Evolutionary conservation across 345 rosid species (phyloP).

Genomic region (Draba incana): DNA sequence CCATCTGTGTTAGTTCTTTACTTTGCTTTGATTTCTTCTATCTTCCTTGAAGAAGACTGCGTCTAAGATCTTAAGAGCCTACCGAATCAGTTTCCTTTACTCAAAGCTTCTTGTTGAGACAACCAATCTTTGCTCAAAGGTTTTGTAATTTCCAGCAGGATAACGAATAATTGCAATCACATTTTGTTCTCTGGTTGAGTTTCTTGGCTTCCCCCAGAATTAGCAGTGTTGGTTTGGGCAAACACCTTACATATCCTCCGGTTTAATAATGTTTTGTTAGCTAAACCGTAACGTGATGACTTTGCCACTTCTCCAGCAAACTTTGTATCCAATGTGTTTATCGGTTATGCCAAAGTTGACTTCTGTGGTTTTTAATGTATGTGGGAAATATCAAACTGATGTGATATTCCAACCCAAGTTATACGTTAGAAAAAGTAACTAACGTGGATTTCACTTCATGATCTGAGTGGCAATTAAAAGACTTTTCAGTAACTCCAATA

Average conservation of each 20-base stretch:
- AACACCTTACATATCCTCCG: not conserved
- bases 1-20: not conserved
- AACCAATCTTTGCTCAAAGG: constrained; percentile 14
- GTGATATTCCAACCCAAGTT: no score
- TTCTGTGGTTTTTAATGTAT: no score
- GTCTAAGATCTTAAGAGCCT: constrained; percentile 2
- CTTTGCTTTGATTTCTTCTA: constrained; percentile 19
- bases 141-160: constrained; percentile 29
- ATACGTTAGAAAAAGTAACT: no score
- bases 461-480: no score
- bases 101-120: constrained; percentile 22
- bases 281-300: not conserved
- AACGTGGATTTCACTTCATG: no score
- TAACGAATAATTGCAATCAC: constrained; percentile 20
- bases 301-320: not conserved
- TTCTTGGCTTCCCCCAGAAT: not conserved
- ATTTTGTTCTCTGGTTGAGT: constrained; percentile 12
- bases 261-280: not conserved
- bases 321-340: no score
- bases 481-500: no score
- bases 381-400: no score
- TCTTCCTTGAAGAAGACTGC: constrained; percentile 34
- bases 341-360: no score
- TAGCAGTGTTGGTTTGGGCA: constrained; percentile 3
- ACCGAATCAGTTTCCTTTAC: constrained; percentile 26